These are phyloP conservation scores for Mycena indigotica DNA, from an alignment of 768 basidiomycete species.

Conservation along the genomic window DNA sequence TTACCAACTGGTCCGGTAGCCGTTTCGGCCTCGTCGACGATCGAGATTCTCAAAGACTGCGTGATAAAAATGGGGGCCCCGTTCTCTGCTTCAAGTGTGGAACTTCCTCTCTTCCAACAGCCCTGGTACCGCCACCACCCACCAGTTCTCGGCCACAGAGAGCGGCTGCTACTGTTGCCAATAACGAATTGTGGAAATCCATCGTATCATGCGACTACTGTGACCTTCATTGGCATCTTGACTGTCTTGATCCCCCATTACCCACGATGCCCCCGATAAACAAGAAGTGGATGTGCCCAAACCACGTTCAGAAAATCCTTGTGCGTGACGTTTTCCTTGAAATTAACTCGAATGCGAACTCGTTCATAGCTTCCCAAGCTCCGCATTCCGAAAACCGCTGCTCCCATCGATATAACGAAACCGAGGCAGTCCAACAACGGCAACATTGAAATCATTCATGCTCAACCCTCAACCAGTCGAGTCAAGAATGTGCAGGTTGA, in stretches of 20 bases:
- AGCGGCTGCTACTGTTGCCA: slow-evolving; percentile 44
- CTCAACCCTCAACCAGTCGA: slow-evolving; percentile 49
- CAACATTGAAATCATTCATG: slow-evolving; percentile 83
- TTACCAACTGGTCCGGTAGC: slow-evolving; percentile 36
- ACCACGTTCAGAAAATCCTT: slow-evolving; percentile 85
- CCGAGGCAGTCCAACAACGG: slow-evolving; percentile 84
- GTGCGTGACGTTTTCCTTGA: slow-evolving; percentile 49
- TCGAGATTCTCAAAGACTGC: slow-evolving; percentile 83
- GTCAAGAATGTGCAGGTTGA: slow-evolving; percentile 61
- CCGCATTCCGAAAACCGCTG: slow-evolving; percentile 71
- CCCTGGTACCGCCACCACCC: slow-evolving; percentile 53
- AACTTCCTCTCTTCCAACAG: slow-evolving; percentile 69
- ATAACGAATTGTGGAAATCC: slow-evolving; percentile 62
- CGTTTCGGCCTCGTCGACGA: slow-evolving; percentile 90
- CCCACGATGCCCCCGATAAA: slow-evolving; percentile 80
- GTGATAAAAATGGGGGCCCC: slow-evolving; percentile 79
- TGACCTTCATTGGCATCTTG: slow-evolving; percentile 92
- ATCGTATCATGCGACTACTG: slow-evolving; percentile 97
- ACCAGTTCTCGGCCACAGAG: slow-evolving; percentile 58
- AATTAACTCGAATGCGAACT: slow-evolving; percentile 13
- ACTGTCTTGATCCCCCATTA: slow-evolving; percentile 92
- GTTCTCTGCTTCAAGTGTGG: slow-evolving; percentile 93
- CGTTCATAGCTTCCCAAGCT: slow-evolving; percentile 70
- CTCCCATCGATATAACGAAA: slow-evolving; percentile 75
- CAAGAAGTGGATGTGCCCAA: slow-evolving; percentile 99